Evolutionary conservation across 176 grass and related monocot species (phyloP).

Genomic region (Thalia dealbata): DNA sequence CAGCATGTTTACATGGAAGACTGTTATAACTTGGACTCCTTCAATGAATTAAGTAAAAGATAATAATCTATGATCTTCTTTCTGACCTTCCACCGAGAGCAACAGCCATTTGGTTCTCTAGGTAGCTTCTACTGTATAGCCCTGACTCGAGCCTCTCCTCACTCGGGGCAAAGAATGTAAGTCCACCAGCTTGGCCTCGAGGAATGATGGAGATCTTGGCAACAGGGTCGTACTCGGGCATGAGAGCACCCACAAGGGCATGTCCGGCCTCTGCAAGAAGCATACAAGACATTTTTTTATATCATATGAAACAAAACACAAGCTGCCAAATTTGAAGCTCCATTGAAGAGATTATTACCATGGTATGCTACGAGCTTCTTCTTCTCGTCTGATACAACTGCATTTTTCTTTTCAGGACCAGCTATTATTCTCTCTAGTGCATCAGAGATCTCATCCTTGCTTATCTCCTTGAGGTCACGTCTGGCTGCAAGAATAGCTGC

Average conservation of each 20-base stretch:
- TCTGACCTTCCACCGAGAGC: constrained; percentile 87
- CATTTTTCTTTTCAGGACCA: constrained; percentile 98
- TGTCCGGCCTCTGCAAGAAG: constrained; percentile 73
- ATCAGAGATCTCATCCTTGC: constrained; percentile 98
- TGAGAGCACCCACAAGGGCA: constrained; percentile 89
- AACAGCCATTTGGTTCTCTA: constrained; percentile 99
- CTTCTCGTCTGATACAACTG: constrained; percentile 92
- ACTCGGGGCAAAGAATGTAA: constrained; percentile 95
- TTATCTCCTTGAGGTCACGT: constrained; percentile 96
- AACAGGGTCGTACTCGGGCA: constrained; percentile 94
- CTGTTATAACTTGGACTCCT: background rate
- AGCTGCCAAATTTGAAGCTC: background rate
- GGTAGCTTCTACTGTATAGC: constrained; percentile 85
- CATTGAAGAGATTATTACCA: constrained; percentile 36
- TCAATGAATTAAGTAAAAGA: background rate
- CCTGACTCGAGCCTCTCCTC: constrained; percentile 93
- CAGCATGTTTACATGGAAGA: background rate
- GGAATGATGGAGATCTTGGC: constrained; percentile 99
- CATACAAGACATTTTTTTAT: background rate
- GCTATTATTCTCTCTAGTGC: constrained; percentile 98
- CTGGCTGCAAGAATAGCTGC: constrained; percentile 92
- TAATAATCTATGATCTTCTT: background rate
- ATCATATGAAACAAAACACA: background rate
- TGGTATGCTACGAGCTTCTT: constrained; percentile 91
- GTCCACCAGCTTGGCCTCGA: constrained; percentile 82